Evolutionary conservation across 306 rosid genomes (phyloP), one percentile per base, ranked within the genome.

Genomic region (Amphicarpaea edgeworthii): DNA sequence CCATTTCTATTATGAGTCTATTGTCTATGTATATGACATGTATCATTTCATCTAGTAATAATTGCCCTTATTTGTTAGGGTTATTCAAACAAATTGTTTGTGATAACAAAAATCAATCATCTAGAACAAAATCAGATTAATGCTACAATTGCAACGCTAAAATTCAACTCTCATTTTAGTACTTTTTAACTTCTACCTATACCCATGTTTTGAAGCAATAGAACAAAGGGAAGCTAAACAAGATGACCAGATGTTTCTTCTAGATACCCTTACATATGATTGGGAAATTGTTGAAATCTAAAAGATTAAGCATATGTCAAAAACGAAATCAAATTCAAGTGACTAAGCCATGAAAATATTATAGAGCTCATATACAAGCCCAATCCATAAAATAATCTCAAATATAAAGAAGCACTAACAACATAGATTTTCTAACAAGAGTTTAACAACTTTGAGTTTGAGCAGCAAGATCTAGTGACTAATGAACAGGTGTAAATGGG

Each of bases 31-130:
- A 95, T 83, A 84, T 86, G 84, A n/a, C n/a, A n/a, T n/a, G n/a
- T 76, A 95, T 90, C 70, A 74, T 79, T 81, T 95, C 97, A 85
- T 95, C 97, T 97, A 92, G 89, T 55, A 69, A 86, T 57, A 68
- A 38, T 47, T 67, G 63, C 19, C 46, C 64, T 28, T 30, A 49
- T 66, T 71, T 70, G 40, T 53, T 43, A 42, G 70, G 64, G 45
- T 41, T 28, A 79, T 75, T 55, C 55, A 38, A 47, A 78, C 23
- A 55, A 34, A 60, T 38, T 34, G 41, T n/a, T n/a, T n/a, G n/a
- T n/a, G n/a, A n/a, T n/a, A n/a, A n/a, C n/a, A n/a, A n/a, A n/a
- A n/a, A n/a, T n/a, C n/a, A n/a, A n/a, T n/a, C n/a, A n/a, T n/a
- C n/a, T n/a, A n/a, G n/a, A n/a, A n/a, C n/a, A n/a, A n/a, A n/a